Percentiles rank a stretch among this genome's conserved stretches.
Evolutionary conservation across 352 stramenopile genomes (phyloP).

Genomic region (Nothophytophthora sp.): DNA sequence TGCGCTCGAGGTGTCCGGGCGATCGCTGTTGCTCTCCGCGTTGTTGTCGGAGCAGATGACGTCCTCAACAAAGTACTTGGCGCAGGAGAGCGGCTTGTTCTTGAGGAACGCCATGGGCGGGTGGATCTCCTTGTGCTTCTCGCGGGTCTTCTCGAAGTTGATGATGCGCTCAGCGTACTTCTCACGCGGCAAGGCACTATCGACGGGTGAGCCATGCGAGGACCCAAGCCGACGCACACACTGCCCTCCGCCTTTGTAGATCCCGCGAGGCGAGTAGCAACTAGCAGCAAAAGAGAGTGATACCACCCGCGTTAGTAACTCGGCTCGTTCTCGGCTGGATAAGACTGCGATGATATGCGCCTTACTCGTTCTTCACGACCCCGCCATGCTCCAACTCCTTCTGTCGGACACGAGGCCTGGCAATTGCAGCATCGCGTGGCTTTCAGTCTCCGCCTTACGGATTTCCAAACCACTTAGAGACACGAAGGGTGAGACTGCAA

Average conservation of each 20-base stretch:
- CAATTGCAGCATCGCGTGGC: neutral
- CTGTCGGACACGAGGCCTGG: conserved; percentile 43
- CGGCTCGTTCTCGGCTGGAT: too few species aligned
- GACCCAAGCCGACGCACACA: conserved; percentile 33
- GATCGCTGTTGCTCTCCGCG: conserved; percentile 2
- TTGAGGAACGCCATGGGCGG: conserved; percentile 54
- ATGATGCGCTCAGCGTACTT: conserved; percentile 44
- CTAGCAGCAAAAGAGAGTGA: conserved; percentile 23
- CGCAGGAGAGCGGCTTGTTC: conserved; percentile 58
- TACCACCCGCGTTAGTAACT: too few species aligned
- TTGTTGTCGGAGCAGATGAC: conserved; percentile 32
- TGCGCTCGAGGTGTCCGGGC: neutral
- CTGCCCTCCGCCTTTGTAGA: conserved; percentile 61
- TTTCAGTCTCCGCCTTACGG: too few species aligned
- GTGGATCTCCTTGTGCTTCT: conserved; percentile 74
- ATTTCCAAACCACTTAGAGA: too few species aligned
- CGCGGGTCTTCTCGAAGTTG: conserved; percentile 58
- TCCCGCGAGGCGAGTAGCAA: conserved; percentile 45
- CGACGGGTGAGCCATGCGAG: neutral
- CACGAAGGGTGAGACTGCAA: too few species aligned
- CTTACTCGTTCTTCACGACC: conserved; percentile 45
- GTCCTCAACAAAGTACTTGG: conserved; percentile 64
- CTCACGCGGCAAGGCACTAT: conserved; percentile 29
- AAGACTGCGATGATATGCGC: too few species aligned
- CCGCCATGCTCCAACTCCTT: conserved; percentile 46